Evolutionary conservation across 2,329 filamentous ascomycete species (phyloP).

Genomic region (Ambrosiella cleistominuta): DNA sequence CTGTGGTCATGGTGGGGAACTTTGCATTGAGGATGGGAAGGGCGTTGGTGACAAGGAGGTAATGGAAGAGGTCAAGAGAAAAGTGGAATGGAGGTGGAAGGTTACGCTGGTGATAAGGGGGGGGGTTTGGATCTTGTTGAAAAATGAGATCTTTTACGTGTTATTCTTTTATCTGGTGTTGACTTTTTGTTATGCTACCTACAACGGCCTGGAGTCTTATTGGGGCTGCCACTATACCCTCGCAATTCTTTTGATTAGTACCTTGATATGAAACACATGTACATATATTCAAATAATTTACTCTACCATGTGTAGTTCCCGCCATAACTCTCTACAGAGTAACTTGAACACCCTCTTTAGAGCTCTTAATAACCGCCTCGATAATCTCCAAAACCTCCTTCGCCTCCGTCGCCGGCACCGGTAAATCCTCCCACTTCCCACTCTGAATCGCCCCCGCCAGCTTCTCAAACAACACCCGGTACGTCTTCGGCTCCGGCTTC

Average conservation of each 20-base stretch:
- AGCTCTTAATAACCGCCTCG: slow-evolving; percentile 34
- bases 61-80: neutral
- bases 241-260: slow-evolving; percentile 3
- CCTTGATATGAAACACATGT: neutral
- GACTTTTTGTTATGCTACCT: neutral
- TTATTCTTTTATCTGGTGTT: neutral
- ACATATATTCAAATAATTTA: neutral
- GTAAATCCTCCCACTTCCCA: slow-evolving; percentile 32
- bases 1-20: slow-evolving; percentile 3
- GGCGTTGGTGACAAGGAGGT: neutral
- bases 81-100: neutral
- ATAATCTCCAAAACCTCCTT: slow-evolving; percentile 35
- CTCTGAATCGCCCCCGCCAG: slow-evolving; percentile 30
- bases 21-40: slow-evolving; percentile 6
- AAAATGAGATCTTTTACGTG: too few relatives aligned
- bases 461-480: slow-evolving; percentile 46
- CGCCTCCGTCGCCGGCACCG: slow-evolving; percentile 34
- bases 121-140: neutral
- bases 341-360: slow-evolving; percentile 29
- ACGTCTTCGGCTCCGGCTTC: slow-evolving; percentile 48
- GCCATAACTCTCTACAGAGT: neutral
- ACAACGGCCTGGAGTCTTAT: neutral
- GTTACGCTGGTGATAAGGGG: neutral
- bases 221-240: neutral
- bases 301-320: neutral